phyloP scores from a whole-genome alignment of 1,139 yeast species.

The Geotrichum reessii region DNA sequence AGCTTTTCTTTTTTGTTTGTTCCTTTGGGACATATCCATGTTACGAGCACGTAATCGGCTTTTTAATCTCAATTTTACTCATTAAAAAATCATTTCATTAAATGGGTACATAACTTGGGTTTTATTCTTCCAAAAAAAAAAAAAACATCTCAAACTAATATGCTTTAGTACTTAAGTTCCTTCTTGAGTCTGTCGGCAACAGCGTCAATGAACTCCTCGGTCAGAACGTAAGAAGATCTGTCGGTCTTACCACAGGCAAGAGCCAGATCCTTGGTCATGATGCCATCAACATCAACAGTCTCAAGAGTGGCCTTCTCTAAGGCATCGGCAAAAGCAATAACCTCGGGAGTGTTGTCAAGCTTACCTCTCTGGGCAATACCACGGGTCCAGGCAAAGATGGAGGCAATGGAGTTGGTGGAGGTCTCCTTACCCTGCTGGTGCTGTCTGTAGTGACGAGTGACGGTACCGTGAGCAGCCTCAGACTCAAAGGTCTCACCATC shows the following conservation, averaged over 20 bases:
- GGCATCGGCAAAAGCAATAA: conserved; percentile 66
- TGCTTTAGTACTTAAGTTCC: conserved; percentile 22
- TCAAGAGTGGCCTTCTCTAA: conserved; percentile 80
- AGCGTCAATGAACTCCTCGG: conserved; percentile 84
- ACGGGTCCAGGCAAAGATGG: conserved; percentile 94
- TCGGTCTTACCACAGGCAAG: conserved; percentile 81
- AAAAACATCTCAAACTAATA: not conserved
- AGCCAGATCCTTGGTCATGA: conserved; percentile 95
- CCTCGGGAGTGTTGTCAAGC: conserved; percentile 79
- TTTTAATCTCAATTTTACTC: not conserved
- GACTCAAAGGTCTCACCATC: conserved; percentile 94
- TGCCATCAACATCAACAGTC: conserved; percentile 77
- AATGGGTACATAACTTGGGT: not conserved
- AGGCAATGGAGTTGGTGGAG: conserved; percentile 97
- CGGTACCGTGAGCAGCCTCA: conserved; percentile 98
- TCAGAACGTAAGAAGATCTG: conserved; percentile 72
- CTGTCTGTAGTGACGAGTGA: conserved; percentile 91
- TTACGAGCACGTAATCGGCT: too few species aligned
- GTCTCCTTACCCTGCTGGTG: conserved; percentile 95
- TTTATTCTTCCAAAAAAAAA: not conserved
- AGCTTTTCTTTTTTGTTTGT: too few species aligned
- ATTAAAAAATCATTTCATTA: not conserved
- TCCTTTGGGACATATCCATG: too few species aligned
- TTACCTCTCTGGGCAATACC: conserved; percentile 89
- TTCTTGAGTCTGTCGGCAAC: conserved; percentile 51